Conservation (phyloP, 2,329 filamentous ascomycete genomes). For the Neopestalotiopsis clavispora region DNA sequence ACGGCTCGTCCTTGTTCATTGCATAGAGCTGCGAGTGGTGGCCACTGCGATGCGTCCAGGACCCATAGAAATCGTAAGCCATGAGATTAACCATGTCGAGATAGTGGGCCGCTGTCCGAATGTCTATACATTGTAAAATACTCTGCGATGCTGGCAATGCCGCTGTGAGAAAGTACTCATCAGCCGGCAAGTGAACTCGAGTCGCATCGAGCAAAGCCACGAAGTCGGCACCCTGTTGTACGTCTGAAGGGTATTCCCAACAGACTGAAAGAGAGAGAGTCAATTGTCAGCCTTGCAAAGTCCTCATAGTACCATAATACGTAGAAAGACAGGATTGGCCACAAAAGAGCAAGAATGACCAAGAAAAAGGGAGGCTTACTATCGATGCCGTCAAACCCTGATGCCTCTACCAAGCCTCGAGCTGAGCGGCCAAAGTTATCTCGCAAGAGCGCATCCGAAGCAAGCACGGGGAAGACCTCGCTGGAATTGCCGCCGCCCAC, state of each 20-base stretch:
- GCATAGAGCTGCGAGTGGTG: slow-evolving; percentile 79
- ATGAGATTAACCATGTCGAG: slow-evolving; percentile 80
- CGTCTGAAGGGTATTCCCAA: slow-evolving; percentile 77
- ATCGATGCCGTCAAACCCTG: slow-evolving; percentile 76
- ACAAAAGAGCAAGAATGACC: not conserved
- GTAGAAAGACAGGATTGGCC: too few relatives aligned
- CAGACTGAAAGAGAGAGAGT: slow-evolving; percentile 61
- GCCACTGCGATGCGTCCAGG: slow-evolving; percentile 70
- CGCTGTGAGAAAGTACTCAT: slow-evolving; percentile 72
- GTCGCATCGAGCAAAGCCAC: slow-evolving; percentile 69
- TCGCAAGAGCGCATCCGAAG: slow-evolving; percentile 61
- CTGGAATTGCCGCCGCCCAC: slow-evolving; percentile 72
- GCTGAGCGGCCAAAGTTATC: slow-evolving; percentile 75
- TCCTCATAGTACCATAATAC: not conserved
- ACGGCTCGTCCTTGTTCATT: slow-evolving; percentile 63
- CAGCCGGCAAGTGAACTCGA: slow-evolving; percentile 70
- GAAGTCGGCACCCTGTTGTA: slow-evolving; percentile 72
- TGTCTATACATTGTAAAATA: slow-evolving; percentile 71
- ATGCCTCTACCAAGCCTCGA: slow-evolving; percentile 69
- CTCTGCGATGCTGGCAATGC: slow-evolving; percentile 72
- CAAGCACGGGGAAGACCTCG: slow-evolving; percentile 70
- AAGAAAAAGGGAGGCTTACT: slow-evolving; percentile 52
- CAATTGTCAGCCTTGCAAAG: not conserved
- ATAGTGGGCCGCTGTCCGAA: slow-evolving; percentile 64
- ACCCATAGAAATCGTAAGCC: slow-evolving; percentile 79